Conservation (phyloP, 2,329 filamentous ascomycete species). For the Tolypocladium ophioglossoides region DNA sequence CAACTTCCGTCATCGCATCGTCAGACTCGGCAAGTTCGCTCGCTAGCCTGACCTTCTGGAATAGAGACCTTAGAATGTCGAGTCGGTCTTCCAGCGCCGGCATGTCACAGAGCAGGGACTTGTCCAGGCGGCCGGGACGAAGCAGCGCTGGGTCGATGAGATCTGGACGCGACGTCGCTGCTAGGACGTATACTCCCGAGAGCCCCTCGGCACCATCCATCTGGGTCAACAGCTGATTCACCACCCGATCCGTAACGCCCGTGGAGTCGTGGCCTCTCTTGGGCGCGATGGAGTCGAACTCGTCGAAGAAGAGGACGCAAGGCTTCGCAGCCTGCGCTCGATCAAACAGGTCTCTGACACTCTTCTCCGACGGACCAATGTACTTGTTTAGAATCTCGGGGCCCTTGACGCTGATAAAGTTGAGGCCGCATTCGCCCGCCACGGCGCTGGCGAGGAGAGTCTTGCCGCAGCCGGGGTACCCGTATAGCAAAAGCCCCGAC, state of each 20-base stretch:
- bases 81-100: constrained; percentile 69
- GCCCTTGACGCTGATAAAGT: constrained; percentile 97
- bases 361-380: constrained; percentile 95
- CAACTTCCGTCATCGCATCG: constrained; percentile 59
- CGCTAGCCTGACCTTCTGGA: constrained; percentile 65
- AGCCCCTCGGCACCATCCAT: constrained; percentile 98
- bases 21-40: constrained; percentile 49
- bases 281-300: constrained; percentile 95
- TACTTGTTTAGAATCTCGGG: constrained; percentile 99
- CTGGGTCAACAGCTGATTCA: constrained; percentile 95
- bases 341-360: constrained; percentile 88
- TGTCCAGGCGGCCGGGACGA: constrained; percentile 85
- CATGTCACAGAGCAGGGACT: constrained; percentile 85
- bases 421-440: constrained; percentile 94
- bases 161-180: constrained; percentile 86
- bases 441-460: constrained; percentile 91
- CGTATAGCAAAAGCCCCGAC: constrained; percentile 86
- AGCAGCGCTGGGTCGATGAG: constrained; percentile 90
- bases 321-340: constrained; percentile 82
- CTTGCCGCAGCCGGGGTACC: constrained; percentile 93
- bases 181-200: constrained; percentile 89
- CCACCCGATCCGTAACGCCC: constrained; percentile 95
- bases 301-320: constrained; percentile 95
- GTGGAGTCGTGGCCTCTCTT: constrained; percentile 96
- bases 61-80: constrained; percentile 82